phyloP scores from a whole-genome alignment of 2,329 filamentous ascomycete species.

The Hymenoscyphus linearis region DNA sequence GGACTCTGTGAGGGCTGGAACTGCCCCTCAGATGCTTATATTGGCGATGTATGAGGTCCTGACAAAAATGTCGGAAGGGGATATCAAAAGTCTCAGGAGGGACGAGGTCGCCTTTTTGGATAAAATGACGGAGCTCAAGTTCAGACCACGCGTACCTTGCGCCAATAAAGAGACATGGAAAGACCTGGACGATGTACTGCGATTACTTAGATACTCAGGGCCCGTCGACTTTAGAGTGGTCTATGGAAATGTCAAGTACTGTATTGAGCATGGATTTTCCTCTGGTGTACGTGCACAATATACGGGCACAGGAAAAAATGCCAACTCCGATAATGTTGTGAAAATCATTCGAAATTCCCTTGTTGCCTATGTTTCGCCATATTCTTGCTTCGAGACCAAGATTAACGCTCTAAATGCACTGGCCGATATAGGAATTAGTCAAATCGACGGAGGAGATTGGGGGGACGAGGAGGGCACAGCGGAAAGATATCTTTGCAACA shows the following conservation, averaged over 20 bases:
- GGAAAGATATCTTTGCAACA: constrained; percentile 2
- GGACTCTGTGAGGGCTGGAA: constrained; percentile 3
- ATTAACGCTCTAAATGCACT: constrained; percentile 15
- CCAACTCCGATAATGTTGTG: constrained; percentile 1
- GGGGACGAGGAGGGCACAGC: neutral
- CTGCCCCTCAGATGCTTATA: constrained; percentile 4
- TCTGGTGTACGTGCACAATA: neutral
- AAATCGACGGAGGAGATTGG: neutral
- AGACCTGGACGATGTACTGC: constrained; percentile 13
- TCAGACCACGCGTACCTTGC: constrained; percentile 1
- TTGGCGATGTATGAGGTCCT: constrained; percentile 6
- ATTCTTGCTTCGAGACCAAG: constrained; percentile 13
- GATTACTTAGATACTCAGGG: neutral
- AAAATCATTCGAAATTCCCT: constrained; percentile 13
- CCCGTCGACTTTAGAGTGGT: constrained; percentile 9
- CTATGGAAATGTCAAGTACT: neutral
- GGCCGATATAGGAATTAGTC: constrained; percentile 7
- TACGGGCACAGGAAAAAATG: neutral
- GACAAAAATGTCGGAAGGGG: constrained; percentile 3
- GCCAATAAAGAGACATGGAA: constrained; percentile 4
- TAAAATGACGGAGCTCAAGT: constrained; percentile 11
- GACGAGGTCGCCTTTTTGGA: constrained; percentile 11
- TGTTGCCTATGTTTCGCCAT: constrained; percentile 2
- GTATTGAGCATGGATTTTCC: neutral
- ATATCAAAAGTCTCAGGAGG: constrained; percentile 4